These are phyloP conservation scores for Helichrysum umbraculigerum DNA, from an alignment of 129 eudicot genomes.

Conservation along the genomic window DNA sequence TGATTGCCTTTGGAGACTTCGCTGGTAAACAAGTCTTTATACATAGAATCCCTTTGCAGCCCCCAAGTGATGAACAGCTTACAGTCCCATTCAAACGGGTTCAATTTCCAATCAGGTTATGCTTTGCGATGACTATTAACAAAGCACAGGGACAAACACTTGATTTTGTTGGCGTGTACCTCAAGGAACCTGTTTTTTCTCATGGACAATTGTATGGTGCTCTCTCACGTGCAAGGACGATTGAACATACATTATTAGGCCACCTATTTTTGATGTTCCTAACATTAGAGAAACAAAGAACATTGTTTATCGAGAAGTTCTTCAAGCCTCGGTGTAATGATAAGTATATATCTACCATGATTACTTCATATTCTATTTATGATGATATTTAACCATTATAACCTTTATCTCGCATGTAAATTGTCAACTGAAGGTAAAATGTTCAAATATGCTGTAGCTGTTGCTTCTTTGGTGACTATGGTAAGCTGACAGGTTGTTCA, in stretches of 20 bases:
- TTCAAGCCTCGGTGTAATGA: background rate
- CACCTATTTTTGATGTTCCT: background rate
- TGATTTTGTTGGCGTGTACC: slow-evolving; percentile 8
- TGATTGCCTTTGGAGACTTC: slow-evolving; percentile 14
- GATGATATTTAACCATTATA: background rate
- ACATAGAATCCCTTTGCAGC: slow-evolving; percentile 12
- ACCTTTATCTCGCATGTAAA: background rate
- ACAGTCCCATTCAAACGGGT: slow-evolving; percentile 12
- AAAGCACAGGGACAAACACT: slow-evolving; percentile 37
- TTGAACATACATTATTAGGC: background rate
- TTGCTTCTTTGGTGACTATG: too few relatives aligned
- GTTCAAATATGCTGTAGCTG: too few relatives aligned
- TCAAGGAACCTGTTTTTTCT: slow-evolving; percentile 14
- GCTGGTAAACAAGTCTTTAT: slow-evolving; percentile 8
- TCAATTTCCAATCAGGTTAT: slow-evolving; percentile 28
- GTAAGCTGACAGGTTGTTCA: too few relatives aligned
- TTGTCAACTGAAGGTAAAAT: background rate
- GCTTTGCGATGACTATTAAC: slow-evolving; percentile 38
- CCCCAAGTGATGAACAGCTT: background rate
- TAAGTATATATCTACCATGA: background rate
- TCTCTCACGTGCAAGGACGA: slow-evolving; percentile 6
- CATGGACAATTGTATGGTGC: slow-evolving; percentile 29
- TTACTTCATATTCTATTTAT: background rate
- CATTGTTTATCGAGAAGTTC: background rate
- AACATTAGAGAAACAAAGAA: background rate